Evolutionary conservation across 495 filamentous ascomycete species (phyloP).

Genomic region (Aspergillus wentii): DNA sequence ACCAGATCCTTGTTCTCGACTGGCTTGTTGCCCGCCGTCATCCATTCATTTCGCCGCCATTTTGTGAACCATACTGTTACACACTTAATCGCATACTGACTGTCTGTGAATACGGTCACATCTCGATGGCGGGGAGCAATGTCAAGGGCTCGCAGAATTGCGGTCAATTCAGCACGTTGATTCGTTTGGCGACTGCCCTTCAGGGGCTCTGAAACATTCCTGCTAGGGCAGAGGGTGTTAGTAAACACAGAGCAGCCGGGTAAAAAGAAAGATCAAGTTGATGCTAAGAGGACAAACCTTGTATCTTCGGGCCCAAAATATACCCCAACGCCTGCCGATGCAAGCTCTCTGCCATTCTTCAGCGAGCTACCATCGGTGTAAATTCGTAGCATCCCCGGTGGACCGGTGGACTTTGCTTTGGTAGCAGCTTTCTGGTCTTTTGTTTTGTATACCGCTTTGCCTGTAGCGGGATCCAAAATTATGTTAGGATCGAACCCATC

Average conservation of each 20-base stretch:
- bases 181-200: conserved; percentile 77
- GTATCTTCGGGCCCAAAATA: conserved; percentile 72
- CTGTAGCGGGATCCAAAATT: conserved; percentile 48
- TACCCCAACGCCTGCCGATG: conserved; percentile 81
- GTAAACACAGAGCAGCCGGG: conserved; percentile 11
- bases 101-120: conserved; percentile 74
- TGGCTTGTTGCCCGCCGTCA: conserved; percentile 56
- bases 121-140: conserved; percentile 59
- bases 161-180: conserved; percentile 89
- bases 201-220: conserved; percentile 83
- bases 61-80: conserved; percentile 77
- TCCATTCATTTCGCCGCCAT: conserved; percentile 81
- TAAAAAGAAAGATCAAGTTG: not conserved
- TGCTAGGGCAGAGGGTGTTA: conserved; percentile 35
- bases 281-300: conserved; percentile 62
- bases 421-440: conserved; percentile 40
- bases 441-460: conserved; percentile 56
- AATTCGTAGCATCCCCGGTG: conserved; percentile 57
- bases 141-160: conserved; percentile 78
- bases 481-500: conserved; percentile 62
- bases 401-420: conserved; percentile 33
- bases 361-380: conserved; percentile 87
- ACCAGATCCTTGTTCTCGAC: conserved; percentile 88
- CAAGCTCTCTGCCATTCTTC: conserved; percentile 67
- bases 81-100: conserved; percentile 83